Percentiles rank a stretch among this genome's conserved stretches.
These are phyloP conservation scores for Micromonas pusilla DNA, from an alignment of 139 green algal genomes.

Conservation along the genomic window DNA sequence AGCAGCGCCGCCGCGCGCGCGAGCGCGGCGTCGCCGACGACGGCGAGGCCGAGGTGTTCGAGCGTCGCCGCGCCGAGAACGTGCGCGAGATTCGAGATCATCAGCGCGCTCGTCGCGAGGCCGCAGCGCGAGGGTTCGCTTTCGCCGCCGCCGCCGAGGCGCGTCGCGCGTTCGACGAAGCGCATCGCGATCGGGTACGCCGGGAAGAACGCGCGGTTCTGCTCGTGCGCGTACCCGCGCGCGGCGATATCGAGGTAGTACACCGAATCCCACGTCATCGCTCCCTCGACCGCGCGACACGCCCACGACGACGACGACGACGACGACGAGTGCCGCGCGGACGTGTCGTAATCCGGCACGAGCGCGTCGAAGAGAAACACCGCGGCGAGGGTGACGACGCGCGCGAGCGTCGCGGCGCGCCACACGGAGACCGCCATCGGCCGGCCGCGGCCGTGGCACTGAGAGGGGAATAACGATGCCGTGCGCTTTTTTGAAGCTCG, in stretches of 20 bases:
- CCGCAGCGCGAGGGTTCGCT: neutral
- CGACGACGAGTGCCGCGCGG: neutral
- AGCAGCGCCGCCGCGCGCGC: constrained; percentile 52
- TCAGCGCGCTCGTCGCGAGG: neutral
- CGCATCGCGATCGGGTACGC: too few species aligned
- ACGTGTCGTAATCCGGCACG: constrained; percentile 5
- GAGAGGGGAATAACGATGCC: neutral
- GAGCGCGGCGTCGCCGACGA: constrained; percentile 43
- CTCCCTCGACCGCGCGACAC: neutral
- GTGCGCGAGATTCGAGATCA: neutral
- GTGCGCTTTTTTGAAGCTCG: too few species aligned
- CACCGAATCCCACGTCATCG: constrained; percentile 69
- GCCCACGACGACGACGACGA: neutral
- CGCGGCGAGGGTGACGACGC: neutral
- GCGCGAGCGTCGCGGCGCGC: neutral
- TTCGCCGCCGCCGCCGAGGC: too few species aligned
- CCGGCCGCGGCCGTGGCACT: neutral
- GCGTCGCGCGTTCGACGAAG: too few species aligned
- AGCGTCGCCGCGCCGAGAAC: constrained; percentile 40
- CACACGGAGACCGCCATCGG: neutral
- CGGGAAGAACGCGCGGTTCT: constrained; percentile 86
- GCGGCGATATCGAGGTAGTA: constrained; percentile 65
- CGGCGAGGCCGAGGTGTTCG: constrained; percentile 33
- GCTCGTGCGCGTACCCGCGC: constrained; percentile 83
- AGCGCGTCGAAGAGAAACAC: neutral